A percentile compares a stretch with the other conserved stretches of the same genome.
Conservation (phyloP, 495 filamentous ascomycete species). For the Haplographium delicatum region DNA sequence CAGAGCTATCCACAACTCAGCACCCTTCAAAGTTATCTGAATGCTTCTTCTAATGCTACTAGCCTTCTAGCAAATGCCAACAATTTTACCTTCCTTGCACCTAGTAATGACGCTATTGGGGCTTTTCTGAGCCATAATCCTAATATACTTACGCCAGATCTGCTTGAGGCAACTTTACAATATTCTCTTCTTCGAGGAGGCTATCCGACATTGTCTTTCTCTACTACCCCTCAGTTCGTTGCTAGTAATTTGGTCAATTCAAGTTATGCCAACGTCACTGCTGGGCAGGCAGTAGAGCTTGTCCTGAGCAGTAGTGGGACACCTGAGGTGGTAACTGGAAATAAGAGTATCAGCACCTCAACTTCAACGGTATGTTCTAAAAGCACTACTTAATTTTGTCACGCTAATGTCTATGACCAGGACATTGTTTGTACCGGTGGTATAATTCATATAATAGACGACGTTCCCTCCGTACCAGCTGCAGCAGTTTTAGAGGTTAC, state of each 20-base stretch:
- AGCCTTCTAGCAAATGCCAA: neutral
- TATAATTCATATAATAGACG: conserved; percentile 42
- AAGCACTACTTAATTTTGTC: neutral
- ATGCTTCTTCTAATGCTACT: conserved; percentile 5
- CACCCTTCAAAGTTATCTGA: conserved; percentile 1
- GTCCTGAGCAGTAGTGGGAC: conserved; percentile 21
- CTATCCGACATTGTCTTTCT: conserved; percentile 30
- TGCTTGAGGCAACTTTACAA: conserved; percentile 29
- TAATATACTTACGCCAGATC: neutral
- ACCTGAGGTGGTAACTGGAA: conserved; percentile 23
- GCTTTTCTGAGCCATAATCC: conserved; percentile 20
- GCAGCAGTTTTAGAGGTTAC: conserved; percentile 28
- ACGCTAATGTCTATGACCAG: conserved; percentile 10
- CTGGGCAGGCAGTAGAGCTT: conserved; percentile 25
- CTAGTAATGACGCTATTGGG: conserved; percentile 35
- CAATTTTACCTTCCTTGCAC: conserved; percentile 40
- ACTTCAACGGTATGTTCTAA: conserved; percentile 6
- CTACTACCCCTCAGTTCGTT: conserved; percentile 33
- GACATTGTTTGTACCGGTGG: conserved; percentile 41
- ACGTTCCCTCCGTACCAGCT: conserved; percentile 35
- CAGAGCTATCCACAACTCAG: conserved; percentile 2
- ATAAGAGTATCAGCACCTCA: conserved; percentile 19
- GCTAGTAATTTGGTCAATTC: conserved; percentile 31
- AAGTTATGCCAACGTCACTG: conserved; percentile 25
- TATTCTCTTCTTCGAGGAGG: conserved; percentile 43